Conservation (phyloP, 352 stramenopile species). For the Globisporangium barbulae region DNA sequence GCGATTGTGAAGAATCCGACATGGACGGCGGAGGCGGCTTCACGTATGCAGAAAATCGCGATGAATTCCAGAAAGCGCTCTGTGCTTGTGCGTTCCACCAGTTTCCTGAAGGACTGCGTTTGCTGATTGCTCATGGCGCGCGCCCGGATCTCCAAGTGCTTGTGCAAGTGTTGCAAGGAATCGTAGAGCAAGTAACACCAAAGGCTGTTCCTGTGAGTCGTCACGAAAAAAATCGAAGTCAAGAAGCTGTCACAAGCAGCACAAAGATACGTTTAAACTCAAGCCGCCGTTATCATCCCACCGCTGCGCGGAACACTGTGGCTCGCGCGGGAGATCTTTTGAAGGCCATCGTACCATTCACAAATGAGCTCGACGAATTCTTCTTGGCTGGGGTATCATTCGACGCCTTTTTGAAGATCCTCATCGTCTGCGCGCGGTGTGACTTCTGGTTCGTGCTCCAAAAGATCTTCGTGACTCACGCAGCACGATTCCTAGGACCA, state of each 20-base stretch:
- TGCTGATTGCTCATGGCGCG: conserved; percentile 31
- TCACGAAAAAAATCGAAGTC: background rate
- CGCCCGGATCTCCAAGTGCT: conserved; percentile 34
- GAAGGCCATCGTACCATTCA: conserved; percentile 22
- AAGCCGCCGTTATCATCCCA: background rate
- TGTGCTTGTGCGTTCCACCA: conserved; percentile 28
- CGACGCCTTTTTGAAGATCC: conserved; percentile 35
- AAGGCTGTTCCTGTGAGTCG: background rate
- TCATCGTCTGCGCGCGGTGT: conserved; percentile 48
- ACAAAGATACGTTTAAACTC: too few species aligned
- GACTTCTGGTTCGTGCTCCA: conserved; percentile 48
- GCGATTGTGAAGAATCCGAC: conserved; percentile 5
- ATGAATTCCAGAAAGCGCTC: conserved; percentile 44
- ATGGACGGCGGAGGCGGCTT: conserved; percentile 32
- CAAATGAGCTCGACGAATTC: conserved; percentile 32
- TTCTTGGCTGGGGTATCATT: conserved; percentile 36
- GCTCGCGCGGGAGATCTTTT: conserved; percentile 24
- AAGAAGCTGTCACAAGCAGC: background rate
- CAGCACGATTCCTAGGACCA: conserved; percentile 27
- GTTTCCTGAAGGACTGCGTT: conserved; percentile 39
- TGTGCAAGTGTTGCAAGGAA: conserved; percentile 29
- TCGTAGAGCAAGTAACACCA: conserved; percentile 10
- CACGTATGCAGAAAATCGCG: conserved; percentile 25
- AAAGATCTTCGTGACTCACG: conserved; percentile 35
- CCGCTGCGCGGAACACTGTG: conserved; percentile 7